Conservation (phyloP, 495 filamentous ascomycete species). For the Talaromyces ruber region DNA sequence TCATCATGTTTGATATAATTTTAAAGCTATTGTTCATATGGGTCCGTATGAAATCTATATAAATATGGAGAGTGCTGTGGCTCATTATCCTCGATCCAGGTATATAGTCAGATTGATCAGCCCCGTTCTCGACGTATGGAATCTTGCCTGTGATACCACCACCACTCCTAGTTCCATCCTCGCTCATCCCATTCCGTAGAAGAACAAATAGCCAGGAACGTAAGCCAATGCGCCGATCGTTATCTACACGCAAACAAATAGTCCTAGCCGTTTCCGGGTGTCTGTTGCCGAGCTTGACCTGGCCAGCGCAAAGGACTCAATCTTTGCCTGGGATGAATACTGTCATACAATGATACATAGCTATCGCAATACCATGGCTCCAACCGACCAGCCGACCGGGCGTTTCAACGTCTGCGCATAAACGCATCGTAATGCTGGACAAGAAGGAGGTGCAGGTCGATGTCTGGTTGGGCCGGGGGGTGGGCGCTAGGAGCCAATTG, state of each 20-base stretch:
- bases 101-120: too few species aligned
- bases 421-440: background rate
- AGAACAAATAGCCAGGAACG: background rate
- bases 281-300: background rate
- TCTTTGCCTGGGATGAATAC: background rate
- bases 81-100: too few species aligned
- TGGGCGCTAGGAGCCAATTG: background rate
- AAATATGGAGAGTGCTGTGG: too few species aligned
- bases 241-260: background rate
- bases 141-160: too few species aligned
- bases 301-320: background rate
- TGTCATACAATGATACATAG: background rate
- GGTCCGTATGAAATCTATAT: too few species aligned
- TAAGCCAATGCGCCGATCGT: background rate
- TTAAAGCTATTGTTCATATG: too few species aligned
- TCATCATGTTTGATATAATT: too few species aligned
- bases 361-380: background rate
- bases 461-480: too few species aligned
- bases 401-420: background rate
- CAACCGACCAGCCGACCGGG: background rate
- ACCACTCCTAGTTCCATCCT: too few species aligned
- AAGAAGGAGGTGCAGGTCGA: background rate
- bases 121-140: too few species aligned
- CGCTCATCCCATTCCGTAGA: background rate
- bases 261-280: background rate